These are phyloP conservation scores for Caryopteris hybrid DNA, from an alignment of 305 asterid genomes.

Conservation along the genomic window DNA sequence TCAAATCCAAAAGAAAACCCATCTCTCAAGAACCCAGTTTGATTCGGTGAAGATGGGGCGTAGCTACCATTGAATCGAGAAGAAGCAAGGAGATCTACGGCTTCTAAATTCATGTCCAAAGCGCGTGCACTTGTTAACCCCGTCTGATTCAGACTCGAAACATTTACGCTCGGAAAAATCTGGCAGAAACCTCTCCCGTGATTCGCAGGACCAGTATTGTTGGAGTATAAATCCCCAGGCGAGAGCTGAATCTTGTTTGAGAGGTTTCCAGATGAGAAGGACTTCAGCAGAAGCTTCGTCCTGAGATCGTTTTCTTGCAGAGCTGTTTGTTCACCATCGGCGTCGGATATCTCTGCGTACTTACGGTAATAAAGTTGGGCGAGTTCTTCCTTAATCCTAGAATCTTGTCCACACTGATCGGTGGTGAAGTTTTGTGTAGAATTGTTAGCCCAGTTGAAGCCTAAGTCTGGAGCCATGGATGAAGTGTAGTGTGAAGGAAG, in stretches of 20 bases:
- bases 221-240: slow-evolving; percentile 26
- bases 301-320: slow-evolving; percentile 24
- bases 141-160: slow-evolving; percentile 32
- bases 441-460: slow-evolving; percentile 39
- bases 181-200: slow-evolving; percentile 42
- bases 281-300: slow-evolving; percentile 41
- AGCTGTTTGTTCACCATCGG: neutral
- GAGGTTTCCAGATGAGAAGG: slow-evolving; percentile 34
- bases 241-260: slow-evolving; percentile 25
- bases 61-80: slow-evolving; percentile 44
- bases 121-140: slow-evolving; percentile 21
- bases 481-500: slow-evolving; percentile 27
- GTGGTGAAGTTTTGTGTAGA: neutral
- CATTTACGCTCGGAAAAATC: slow-evolving; percentile 53
- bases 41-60: slow-evolving; percentile 23
- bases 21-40: slow-evolving; percentile 24
- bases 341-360: slow-evolving; percentile 30
- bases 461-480: slow-evolving; percentile 45
- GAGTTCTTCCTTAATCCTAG: slow-evolving; percentile 42
- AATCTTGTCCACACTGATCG: slow-evolving; percentile 20
- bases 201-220: slow-evolving; percentile 3
- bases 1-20: slow-evolving; percentile 37
- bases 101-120: slow-evolving; percentile 54
- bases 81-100: slow-evolving; percentile 63
- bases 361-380: slow-evolving; percentile 37